Evolutionary conservation across 2,329 filamentous ascomycete species (phyloP).

Genomic region (Acephala macrosclerotiorum): DNA sequence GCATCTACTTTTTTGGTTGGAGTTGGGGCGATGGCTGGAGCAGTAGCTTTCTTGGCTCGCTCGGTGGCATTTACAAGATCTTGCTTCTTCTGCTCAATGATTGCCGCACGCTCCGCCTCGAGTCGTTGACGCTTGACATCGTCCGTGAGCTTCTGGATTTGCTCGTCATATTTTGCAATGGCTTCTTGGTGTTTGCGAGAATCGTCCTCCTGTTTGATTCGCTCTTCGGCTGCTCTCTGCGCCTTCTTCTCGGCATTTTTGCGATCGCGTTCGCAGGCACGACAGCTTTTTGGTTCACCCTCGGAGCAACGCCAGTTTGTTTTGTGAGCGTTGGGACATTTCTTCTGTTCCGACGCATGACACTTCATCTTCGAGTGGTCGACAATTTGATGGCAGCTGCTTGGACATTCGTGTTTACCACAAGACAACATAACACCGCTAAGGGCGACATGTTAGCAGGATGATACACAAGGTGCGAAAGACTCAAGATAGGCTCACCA

Average conservation of each 20-base stretch:
- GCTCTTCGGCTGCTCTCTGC: constrained; percentile 32
- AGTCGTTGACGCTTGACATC: neutral
- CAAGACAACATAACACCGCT: constrained; percentile 62
- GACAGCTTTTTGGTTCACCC: constrained; percentile 49
- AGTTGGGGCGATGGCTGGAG: neutral
- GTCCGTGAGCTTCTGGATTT: neutral
- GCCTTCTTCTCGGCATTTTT: constrained; percentile 51
- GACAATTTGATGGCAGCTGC: constrained; percentile 65
- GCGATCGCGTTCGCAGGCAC: constrained; percentile 59
- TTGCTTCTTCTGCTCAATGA: neutral
- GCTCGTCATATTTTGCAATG: neutral
- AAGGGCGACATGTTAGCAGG: constrained; percentile 23
- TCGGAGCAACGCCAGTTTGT: constrained; percentile 55
- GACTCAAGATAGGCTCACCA: constrained; percentile 57
- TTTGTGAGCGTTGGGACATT: constrained; percentile 61
- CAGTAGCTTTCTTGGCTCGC: constrained; percentile 33
- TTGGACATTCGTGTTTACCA: constrained; percentile 63
- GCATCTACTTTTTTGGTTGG: neutral
- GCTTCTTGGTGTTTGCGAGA: neutral
- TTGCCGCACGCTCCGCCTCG: neutral
- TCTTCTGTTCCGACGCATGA: constrained; percentile 49
- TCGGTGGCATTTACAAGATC: constrained; percentile 43
- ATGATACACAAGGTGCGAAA: neutral
- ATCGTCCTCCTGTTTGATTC: neutral
- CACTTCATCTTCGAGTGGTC: constrained; percentile 64